These are phyloP conservation scores for Bacidia gigantensis DNA, from an alignment of 495 filamentous ascomycete genomes.

Conservation along the genomic window DNA sequence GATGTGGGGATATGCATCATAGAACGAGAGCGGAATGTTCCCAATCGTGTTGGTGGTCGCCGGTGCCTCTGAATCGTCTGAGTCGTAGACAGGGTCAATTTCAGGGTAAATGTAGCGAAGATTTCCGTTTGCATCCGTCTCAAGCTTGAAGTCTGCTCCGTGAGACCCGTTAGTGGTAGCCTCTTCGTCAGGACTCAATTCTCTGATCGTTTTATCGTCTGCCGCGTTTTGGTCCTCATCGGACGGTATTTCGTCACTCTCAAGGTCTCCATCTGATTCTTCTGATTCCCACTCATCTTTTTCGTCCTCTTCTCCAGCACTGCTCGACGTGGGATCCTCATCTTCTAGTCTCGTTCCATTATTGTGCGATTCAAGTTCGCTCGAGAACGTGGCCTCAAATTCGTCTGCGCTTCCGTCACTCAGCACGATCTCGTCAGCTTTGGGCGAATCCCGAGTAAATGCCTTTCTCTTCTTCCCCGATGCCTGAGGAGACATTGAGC, in stretches of 20 bases:
- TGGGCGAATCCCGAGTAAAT: constrained; percentile 38
- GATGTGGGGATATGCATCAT: constrained; percentile 95
- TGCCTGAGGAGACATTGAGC: constrained; percentile 10
- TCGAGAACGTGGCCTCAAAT: constrained; percentile 45
- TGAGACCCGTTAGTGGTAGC: constrained; percentile 22
- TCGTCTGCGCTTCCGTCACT: constrained; percentile 46
- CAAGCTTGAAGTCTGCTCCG: constrained; percentile 31
- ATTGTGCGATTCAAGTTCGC: constrained; percentile 48
- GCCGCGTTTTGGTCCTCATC: constrained; percentile 25
- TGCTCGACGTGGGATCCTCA: constrained; percentile 17
- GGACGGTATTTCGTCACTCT: constrained; percentile 40
- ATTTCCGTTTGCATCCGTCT: constrained; percentile 59
- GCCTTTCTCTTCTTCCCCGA: constrained; percentile 44
- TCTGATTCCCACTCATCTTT: constrained; percentile 30
- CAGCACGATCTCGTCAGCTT: constrained; percentile 33
- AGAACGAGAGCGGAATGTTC: constrained; percentile 84
- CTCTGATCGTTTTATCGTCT: neutral
- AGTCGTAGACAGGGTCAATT: constrained; percentile 91
- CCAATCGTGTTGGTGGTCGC: constrained; percentile 81
- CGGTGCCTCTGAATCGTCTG: constrained; percentile 77
- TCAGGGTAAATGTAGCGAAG: constrained; percentile 68
- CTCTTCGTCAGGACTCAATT: constrained; percentile 15
- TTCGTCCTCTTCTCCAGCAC: constrained; percentile 34
- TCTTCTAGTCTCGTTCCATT: constrained; percentile 27
- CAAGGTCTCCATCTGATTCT: constrained; percentile 31